Conservation (phyloP, 495 filamentous ascomycete species). For the Parmelia sp. region DNA sequence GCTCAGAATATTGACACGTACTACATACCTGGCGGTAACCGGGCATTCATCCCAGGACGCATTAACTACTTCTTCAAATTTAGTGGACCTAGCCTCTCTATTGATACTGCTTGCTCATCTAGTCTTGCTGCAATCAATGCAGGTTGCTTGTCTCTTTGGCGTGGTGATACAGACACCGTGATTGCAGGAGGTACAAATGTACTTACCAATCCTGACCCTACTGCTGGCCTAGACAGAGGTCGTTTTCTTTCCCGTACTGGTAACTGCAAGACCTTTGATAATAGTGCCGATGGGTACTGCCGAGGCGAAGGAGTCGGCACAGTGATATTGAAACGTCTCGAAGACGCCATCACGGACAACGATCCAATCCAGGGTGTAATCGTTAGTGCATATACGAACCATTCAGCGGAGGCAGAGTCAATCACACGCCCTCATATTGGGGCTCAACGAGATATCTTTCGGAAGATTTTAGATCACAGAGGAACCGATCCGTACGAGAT, state of each 20-base stretch:
- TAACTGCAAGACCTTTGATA: slow-evolving; percentile 73
- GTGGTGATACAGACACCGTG: slow-evolving; percentile 35
- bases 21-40: slow-evolving; percentile 36
- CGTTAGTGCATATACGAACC: slow-evolving; percentile 61
- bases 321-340: slow-evolving; percentile 65
- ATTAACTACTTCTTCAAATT: slow-evolving; percentile 33
- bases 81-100: slow-evolving; percentile 25
- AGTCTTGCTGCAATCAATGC: slow-evolving; percentile 24
- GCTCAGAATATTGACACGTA: slow-evolving; percentile 38
- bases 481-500: slow-evolving; percentile 63
- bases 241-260: slow-evolving; percentile 36
- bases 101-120: slow-evolving; percentile 37
- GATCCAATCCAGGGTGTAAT: slow-evolving; percentile 68
- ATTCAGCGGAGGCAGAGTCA: slow-evolving; percentile 66
- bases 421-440: slow-evolving; percentile 70
- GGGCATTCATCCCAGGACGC: slow-evolving; percentile 37
- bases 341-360: slow-evolving; percentile 66
- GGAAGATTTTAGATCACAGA: slow-evolving; percentile 55
- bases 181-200: slow-evolving; percentile 35
- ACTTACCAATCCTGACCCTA: slow-evolving; percentile 32
- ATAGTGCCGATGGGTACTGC: slow-evolving; percentile 62
- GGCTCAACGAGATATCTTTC: slow-evolving; percentile 61
- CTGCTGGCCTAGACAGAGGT: slow-evolving; percentile 31
- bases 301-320: slow-evolving; percentile 67
- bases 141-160: slow-evolving; percentile 36